Base-by-base conservation (phyloP, 257 asterid species). In the Cordia subcordata region DNA sequence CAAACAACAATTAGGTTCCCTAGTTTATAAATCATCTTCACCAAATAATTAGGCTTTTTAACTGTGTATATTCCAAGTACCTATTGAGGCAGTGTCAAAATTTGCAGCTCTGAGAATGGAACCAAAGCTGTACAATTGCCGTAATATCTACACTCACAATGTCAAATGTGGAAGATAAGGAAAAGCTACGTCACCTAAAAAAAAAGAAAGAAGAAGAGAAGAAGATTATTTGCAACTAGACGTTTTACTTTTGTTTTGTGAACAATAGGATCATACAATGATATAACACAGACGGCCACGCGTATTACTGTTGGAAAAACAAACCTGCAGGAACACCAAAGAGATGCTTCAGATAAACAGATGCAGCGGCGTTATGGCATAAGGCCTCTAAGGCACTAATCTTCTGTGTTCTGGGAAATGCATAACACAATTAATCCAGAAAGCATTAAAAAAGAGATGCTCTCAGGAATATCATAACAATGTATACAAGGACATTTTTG, bases 321-420 rank as follows among this genome's bases (percentile, higher is more conserved):
- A 85, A 75, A 85, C 94, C 96, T 88, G 93, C 94, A 85, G 72
- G 82, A 71, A 81, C 81, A 85, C 78, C 85, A 81, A 83, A 79
- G 81, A 83, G 81, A 79, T 63, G 58, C 57, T 84, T 88, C 83
- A 85, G 95, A 70, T 76, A 72, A 69, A 71, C 69, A 58, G 67
- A 63, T 51, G 47, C 61, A 44, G 49, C 33, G 21, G 57, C 55
- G 49, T 55, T 35, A 16, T 49, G 40, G 20, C 11, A 22, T 5
- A 12, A 19, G n/a, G 13, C 9, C 20, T 16, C 61, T 53, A 40
- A 22, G 61, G 21, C 33, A 59, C 49, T 33, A 23, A 58, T 22
- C 17, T 50, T 42, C 51, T 44, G 23, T n/a, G n/a, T 49, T 38
- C 46, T 37, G 45, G 58, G 37, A 20, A n/a, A 21, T 61, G 66